These are phyloP conservation scores for Eragrostis tef DNA, from an alignment of 202 grass and related monocot genomes.

Conservation along the genomic window DNA sequence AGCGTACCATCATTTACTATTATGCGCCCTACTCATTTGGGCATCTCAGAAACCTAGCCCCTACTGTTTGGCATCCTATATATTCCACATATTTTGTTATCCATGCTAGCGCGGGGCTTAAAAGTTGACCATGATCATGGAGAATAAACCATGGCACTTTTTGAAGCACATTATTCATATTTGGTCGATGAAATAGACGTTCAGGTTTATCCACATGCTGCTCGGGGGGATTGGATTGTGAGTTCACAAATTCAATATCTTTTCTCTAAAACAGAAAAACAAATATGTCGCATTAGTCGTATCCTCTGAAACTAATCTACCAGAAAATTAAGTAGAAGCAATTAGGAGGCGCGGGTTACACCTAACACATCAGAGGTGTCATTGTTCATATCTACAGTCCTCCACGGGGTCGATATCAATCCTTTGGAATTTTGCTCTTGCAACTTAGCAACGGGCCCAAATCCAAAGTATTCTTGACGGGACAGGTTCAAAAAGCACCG, in stretches of 20 bases:
- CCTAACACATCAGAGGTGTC: background rate
- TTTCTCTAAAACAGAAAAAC: no score
- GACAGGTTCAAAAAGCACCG: background rate
- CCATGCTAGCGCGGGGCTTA: background rate
- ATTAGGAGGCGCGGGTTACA: background rate
- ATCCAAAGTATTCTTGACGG: background rate
- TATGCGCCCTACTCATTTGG: background rate
- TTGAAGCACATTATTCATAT: background rate
- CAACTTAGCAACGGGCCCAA: background rate
- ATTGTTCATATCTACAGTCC: background rate
- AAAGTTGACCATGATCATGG: background rate
- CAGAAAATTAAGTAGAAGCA: background rate
- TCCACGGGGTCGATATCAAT: constrained; percentile 39
- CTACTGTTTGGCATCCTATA: constrained; percentile 21
- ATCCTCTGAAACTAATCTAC: background rate
- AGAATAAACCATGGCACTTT: background rate
- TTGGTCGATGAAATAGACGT: no score
- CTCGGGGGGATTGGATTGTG: no score
- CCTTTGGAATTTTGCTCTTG: constrained; percentile 17
- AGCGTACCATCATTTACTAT: constrained; percentile 2
- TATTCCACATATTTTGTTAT: background rate
- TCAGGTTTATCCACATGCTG: no score
- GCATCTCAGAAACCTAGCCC: background rate
- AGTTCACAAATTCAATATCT: no score
- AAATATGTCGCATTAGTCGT: background rate